Conservation (phyloP, 2,329 filamentous ascomycete species). For the Aschersonia sp. region DNA sequence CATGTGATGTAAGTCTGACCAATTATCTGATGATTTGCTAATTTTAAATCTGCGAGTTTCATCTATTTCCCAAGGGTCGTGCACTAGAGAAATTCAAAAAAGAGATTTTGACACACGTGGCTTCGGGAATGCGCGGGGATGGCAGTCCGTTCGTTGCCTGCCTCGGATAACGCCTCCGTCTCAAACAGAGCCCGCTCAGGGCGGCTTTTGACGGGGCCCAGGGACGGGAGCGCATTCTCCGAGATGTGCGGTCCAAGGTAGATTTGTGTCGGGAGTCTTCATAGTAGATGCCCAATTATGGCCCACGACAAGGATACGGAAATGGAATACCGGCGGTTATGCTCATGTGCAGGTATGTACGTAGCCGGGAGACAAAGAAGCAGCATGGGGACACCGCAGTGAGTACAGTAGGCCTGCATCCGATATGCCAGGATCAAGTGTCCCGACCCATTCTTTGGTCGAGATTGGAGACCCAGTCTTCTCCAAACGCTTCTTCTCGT, state of each 20-base stretch:
- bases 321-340: neutral
- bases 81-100: too few relatives aligned
- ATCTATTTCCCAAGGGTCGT: neutral
- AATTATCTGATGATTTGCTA: too few relatives aligned
- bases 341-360: neutral
- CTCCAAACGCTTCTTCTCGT: neutral
- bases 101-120: neutral
- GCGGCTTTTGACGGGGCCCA: neutral
- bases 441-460: neutral
- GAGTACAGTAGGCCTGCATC: neutral
- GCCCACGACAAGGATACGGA: neutral
- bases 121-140: neutral
- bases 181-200: neutral
- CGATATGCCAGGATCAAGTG: slow-evolving; percentile 1
- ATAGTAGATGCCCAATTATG: neutral
- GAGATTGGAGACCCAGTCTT: neutral
- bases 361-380: neutral
- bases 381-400: neutral
- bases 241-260: too few relatives aligned
- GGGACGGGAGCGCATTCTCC: too few relatives aligned
- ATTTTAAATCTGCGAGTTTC: too few relatives aligned
- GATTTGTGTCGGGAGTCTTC: neutral
- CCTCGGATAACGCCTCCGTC: neutral
- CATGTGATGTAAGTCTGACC: too few relatives aligned
- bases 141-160: too few relatives aligned